Evolutionary conservation across 2,329 filamentous ascomycete genomes (phyloP).

Genomic region (Xylaria sp.): DNA sequence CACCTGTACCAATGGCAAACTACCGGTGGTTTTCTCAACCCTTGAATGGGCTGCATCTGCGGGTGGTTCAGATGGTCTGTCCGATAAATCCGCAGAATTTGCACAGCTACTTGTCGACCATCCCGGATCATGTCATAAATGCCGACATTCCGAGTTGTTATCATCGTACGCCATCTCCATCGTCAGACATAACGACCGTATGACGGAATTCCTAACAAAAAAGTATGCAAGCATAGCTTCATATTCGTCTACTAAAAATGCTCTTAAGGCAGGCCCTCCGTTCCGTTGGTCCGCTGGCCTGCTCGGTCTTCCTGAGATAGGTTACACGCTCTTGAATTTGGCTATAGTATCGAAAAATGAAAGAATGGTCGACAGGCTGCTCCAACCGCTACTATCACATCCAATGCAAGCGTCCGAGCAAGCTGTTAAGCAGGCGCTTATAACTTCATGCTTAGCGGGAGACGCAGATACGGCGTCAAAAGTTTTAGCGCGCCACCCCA

Average conservation of each 20-base stretch:
- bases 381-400: neutral
- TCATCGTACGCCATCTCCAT: neutral
- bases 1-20: accelerated
- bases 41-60: neutral
- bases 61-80: neutral
- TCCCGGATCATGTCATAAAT: neutral
- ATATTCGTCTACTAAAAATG: too few species aligned
- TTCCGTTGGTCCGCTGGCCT: too few species aligned
- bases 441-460: slow-evolving; percentile 1
- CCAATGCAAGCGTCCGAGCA: neutral
- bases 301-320: too few species aligned
- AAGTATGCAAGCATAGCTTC: neutral
- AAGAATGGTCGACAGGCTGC: neutral
- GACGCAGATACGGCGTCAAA: neutral
- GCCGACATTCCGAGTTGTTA: neutral
- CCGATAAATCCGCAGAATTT: neutral
- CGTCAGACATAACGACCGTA: neutral
- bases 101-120: neutral
- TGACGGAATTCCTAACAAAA: neutral
- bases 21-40: neutral
- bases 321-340: neutral
- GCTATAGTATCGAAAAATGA: neutral
- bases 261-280: too few species aligned
- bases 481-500: neutral
- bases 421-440: neutral